Base-by-base conservation (phyloP, 495 filamentous ascomycete genomes). In the Penicillium dipodomyicola region DNA sequence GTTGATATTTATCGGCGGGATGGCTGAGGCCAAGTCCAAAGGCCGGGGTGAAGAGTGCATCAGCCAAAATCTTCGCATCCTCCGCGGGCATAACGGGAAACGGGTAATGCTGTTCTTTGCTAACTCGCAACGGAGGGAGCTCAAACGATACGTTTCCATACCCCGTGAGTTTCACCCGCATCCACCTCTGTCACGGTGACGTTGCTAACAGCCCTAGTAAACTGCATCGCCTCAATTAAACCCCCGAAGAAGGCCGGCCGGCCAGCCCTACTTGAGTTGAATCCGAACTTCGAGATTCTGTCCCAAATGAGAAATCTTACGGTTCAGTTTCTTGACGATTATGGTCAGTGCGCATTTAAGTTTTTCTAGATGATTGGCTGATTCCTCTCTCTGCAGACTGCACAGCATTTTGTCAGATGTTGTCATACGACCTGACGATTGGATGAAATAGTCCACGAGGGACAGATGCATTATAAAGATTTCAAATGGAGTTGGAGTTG, bases 1-100 rank as follows among this genome's bases (percentile, higher is more conserved):
- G 57, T 58, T 79, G 14, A 52, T 73, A 11, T 75, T 78, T 42
- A 69, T 78, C 41, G 73, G 72, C 0, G 75, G 76, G 1, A 75
- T 79, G 56, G 74, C 75, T 1, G 75, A 78, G 45, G 74, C 72
- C 48, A 77, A 76, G 45, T 78, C 75, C 45, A 79, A 77, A 51
- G 75, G 76, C 7, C 72, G 75, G 12, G 75, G 76, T 4, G 76
- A 79, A 46, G 76, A 79, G 61, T 79, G 76, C 44, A 77, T 79
- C 62, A 77, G 74, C 51, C 76, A 79, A 60, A 79, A 79, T 54
- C 55, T 79, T 7, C 74, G 76, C 11, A 70, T 78, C 15, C 63
- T 79, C 6, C 72, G 71, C 3, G 72, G 69, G 3, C 56, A 63
- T 1, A 75, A 76, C 30, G 70, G 68, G 23, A 71, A 67, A 52